phyloP scores from a whole-genome alignment of 2,329 filamentous ascomycete species.

The Aspergillus texensis region DNA sequence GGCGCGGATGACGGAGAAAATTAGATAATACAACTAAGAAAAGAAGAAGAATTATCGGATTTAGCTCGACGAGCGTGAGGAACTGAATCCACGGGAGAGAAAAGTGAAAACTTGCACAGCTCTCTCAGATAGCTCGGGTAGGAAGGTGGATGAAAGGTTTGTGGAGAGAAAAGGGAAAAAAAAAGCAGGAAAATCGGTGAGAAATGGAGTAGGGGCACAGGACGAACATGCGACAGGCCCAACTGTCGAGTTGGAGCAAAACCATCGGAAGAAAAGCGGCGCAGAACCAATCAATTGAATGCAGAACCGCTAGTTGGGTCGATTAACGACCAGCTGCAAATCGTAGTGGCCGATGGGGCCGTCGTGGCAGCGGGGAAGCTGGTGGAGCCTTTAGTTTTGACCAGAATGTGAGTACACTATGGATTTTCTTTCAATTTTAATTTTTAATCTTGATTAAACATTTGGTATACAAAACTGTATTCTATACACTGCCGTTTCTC shows the following conservation, averaged over 20 bases:
- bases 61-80: neutral
- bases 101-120: neutral
- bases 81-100: neutral
- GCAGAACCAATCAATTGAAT: conserved; percentile 19
- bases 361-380: conserved; percentile 25
- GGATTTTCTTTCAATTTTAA: neutral
- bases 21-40: neutral
- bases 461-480: neutral
- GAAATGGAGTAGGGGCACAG: conserved; percentile 19
- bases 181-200: conserved; percentile 7
- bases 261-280: conserved; percentile 13
- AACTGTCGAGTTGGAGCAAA: conserved; percentile 11
- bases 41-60: neutral
- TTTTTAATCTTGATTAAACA: neutral
- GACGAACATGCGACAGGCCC: conserved; percentile 17
- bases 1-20: neutral
- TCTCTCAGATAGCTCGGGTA: neutral
- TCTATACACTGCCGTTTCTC: neutral
- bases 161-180: conserved; percentile 14
- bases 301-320: conserved; percentile 14
- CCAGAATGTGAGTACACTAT: neutral
- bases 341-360: conserved; percentile 16
- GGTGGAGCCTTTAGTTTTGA: conserved; percentile 1
- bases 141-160: conserved; percentile 3
- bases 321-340: conserved; percentile 12